Conservation (phyloP, 352 stramenopile species). For the Pythium insidiosum region DNA sequence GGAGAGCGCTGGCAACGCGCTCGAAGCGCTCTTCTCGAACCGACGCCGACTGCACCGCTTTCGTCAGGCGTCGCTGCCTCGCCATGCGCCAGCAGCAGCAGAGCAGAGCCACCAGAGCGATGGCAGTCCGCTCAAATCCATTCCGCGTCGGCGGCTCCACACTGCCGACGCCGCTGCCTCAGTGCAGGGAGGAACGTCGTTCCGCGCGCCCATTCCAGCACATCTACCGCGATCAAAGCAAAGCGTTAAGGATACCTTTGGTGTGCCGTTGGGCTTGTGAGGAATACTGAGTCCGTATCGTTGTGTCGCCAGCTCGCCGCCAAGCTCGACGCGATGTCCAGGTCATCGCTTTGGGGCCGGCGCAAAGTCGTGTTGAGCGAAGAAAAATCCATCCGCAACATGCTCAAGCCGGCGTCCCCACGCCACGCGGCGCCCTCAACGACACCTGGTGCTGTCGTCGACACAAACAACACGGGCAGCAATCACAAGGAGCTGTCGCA, state of each 20-base stretch:
- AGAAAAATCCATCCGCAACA: constrained; percentile 15
- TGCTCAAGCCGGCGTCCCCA: constrained; percentile 2
- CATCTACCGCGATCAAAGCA: no score
- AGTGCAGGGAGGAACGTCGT: no score
- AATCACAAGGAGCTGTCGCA: constrained; percentile 10
- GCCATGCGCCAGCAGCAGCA: constrained; percentile 1
- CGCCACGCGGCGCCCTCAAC: constrained; percentile 8
- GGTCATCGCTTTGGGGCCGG: constrained; percentile 42
- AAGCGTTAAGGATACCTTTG: no score
- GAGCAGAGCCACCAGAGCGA: background rate
- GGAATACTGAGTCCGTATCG: no score
- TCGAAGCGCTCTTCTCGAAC: constrained; percentile 19
- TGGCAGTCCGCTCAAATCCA: no score
- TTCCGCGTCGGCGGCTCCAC: no score
- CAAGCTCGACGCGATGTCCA: constrained; percentile 53
- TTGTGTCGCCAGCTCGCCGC: constrained; percentile 42
- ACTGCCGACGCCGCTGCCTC: no score
- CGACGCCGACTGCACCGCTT: constrained; percentile 18
- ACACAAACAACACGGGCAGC: background rate
- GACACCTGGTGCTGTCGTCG: background rate
- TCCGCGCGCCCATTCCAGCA: no score
- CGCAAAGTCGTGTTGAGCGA: constrained; percentile 45
- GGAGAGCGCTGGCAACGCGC: constrained; percentile 8
- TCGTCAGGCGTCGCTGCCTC: constrained; percentile 19
- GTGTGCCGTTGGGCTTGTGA: no score